Evolutionary conservation across 805 yeast species (phyloP), one percentile per base, ranked within the genome.

Genomic region (Ogataea neopini): DNA sequence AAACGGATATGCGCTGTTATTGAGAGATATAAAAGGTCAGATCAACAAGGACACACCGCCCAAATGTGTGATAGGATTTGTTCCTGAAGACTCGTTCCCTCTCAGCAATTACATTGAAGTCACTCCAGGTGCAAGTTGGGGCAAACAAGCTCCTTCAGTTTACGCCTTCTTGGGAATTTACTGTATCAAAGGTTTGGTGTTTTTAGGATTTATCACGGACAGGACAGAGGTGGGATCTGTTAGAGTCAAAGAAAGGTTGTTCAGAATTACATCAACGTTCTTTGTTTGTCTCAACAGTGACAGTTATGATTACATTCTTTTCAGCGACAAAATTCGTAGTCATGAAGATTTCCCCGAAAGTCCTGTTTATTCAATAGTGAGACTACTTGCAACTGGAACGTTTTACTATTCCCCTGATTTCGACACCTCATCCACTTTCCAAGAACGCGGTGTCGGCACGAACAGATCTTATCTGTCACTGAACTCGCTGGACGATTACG

Each of bases 131-230:
- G 18, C 42, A 22, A 26, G 37, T 20, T 28, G 43, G 49, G 17
- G 30, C 42, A 19, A 47, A 35, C 44, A 40, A 11, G 20, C 45
- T 2, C 26, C 42, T 1, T n/a, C 52, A 18, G 44, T 61, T 55
- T 70, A 65, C 53, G 91, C 88, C 1, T 73, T 86, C 30, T 61
- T 85, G 22, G 95, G 95, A 0, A 62, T 86, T 20, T 67, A 83
- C 10, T 68, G 74, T 18, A 60, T 83, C 13, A 81, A 83, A 54
- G 78, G 77, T 3, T 68, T 73, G 39, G 71, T 80, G 4, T 84
- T 74, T 58, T 60, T 84, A 11, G 83, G 83, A 2, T 75, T 86
- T 37, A 74, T 86, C 23, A 77, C 86, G 1, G 73, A 75, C 10
- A 68, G 75, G 14, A 61, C 68, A 3, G 78, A 76, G 44, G 81